Conservation (phyloP, 1,284 basidiomycete genomes). For the Inonotus hispidus region DNA sequence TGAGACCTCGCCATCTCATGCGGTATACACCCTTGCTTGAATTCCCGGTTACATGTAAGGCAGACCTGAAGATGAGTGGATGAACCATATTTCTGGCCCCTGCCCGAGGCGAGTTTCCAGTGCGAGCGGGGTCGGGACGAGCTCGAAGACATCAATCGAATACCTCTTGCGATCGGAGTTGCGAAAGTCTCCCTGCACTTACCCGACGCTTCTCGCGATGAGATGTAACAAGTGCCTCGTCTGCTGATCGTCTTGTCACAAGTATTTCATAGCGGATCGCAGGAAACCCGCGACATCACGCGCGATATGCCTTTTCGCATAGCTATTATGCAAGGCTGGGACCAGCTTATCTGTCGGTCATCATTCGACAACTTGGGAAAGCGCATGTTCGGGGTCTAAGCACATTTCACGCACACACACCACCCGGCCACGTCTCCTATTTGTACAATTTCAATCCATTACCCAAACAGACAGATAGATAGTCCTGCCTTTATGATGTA, state of each 20-base stretch:
- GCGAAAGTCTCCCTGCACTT: conserved; percentile 82
- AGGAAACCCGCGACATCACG: conserved; percentile 88
- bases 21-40: too few relatives aligned
- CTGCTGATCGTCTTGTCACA: conserved; percentile 85
- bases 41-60: too few relatives aligned
- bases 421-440: too few relatives aligned
- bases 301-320: conserved; percentile 86
- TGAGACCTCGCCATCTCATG: too few relatives aligned
- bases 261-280: conserved; percentile 86
- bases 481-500: too few relatives aligned
- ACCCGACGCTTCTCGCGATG: conserved; percentile 61
- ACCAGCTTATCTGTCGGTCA: conserved; percentile 64
- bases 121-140: too few relatives aligned
- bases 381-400: conserved; percentile 89
- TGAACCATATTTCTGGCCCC: too few relatives aligned
- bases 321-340: conserved; percentile 70
- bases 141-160: conserved; percentile 76
- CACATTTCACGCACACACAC: too few relatives aligned
- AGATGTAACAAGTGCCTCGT: conserved; percentile 71
- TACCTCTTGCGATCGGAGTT: conserved; percentile 88
- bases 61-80: too few relatives aligned
- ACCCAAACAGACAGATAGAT: too few relatives aligned
- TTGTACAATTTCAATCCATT: too few relatives aligned
- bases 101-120: too few relatives aligned
- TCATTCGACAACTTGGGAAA: conserved; percentile 80